Conservation (phyloP, 495 filamentous ascomycete genomes). For the Xanthoparmelia taractica region DNA sequence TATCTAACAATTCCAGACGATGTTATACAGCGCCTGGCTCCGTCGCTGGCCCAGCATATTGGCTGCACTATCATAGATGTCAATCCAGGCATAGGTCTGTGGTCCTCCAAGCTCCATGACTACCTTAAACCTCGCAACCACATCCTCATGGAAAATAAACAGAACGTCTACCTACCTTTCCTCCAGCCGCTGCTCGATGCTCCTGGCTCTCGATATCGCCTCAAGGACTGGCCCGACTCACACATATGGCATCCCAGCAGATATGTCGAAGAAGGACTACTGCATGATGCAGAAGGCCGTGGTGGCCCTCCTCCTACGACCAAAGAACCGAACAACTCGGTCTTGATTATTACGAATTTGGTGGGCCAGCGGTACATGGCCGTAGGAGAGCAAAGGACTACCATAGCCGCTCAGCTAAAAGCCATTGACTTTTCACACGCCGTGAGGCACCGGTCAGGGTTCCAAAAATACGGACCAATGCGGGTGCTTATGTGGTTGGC, state of each 20-base stretch:
- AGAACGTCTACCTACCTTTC: slow-evolving; percentile 44
- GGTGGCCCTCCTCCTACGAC: neutral
- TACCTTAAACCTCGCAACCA: slow-evolving; percentile 68
- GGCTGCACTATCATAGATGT: slow-evolving; percentile 79
- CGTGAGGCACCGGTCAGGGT: slow-evolving; percentile 36
- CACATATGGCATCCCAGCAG: slow-evolving; percentile 43
- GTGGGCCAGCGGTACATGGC: slow-evolving; percentile 16
- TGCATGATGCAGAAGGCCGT: slow-evolving; percentile 29
- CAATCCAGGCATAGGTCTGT: slow-evolving; percentile 67
- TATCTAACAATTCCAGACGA: slow-evolving; percentile 35
- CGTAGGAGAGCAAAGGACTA: slow-evolving; percentile 31
- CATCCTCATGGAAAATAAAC: slow-evolving; percentile 65
- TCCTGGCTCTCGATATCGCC: slow-evolving; percentile 46
- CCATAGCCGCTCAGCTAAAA: slow-evolving; percentile 28
- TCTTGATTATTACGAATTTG: slow-evolving; percentile 60
- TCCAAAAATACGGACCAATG: slow-evolving; percentile 59
- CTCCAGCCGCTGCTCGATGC: slow-evolving; percentile 55
- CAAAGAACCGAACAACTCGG: slow-evolving; percentile 41
- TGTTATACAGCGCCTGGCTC: slow-evolving; percentile 45
- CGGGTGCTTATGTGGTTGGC: slow-evolving; percentile 60
- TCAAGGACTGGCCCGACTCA: slow-evolving; percentile 42
- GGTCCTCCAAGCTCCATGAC: slow-evolving; percentile 67
- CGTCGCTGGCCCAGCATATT: slow-evolving; percentile 51
- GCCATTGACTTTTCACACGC: slow-evolving; percentile 32
- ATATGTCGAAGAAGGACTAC: slow-evolving; percentile 36